These are phyloP conservation scores for Paecilomyces dactylethromorphus DNA, from an alignment of 2,329 filamentous ascomycete species.

Conservation along the genomic window DNA sequence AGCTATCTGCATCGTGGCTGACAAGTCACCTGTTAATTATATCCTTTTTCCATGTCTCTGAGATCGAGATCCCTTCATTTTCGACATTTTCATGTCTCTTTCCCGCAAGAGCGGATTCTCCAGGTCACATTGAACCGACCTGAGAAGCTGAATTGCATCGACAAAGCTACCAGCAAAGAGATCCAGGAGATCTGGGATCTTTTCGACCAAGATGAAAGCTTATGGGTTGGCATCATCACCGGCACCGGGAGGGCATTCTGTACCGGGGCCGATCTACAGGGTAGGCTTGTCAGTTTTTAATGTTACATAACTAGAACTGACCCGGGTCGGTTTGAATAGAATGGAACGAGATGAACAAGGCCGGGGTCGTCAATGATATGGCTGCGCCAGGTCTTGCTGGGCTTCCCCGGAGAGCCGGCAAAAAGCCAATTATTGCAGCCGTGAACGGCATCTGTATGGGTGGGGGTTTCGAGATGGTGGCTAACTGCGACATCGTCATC, in stretches of 20 bases:
- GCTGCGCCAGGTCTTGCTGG: constrained; percentile 56
- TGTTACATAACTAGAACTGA: not conserved
- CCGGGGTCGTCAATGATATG: constrained; percentile 24
- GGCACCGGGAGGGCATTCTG: constrained; percentile 60
- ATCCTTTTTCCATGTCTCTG: constrained; percentile 15
- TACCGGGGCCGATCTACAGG: constrained; percentile 62
- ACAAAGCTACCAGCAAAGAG: constrained; percentile 33
- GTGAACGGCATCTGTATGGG: constrained; percentile 70
- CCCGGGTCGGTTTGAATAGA: constrained; percentile 22
- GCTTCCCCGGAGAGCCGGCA: constrained; percentile 58
- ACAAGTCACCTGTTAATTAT: not conserved
- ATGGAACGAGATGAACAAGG: constrained; percentile 46
- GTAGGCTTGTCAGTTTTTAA: constrained; percentile 7
- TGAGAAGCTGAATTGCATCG: constrained; percentile 35
- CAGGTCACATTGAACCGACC: constrained; percentile 37
- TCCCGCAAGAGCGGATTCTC: constrained; percentile 35
- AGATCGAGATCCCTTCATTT: constrained; percentile 10
- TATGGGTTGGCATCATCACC: constrained; percentile 58
- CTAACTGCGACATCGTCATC: constrained; percentile 63
- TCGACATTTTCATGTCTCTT: constrained; percentile 24
- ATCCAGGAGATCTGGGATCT: constrained; percentile 48
- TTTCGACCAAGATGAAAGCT: constrained; percentile 54
- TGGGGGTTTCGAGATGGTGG: constrained; percentile 69
- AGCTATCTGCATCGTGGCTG: not conserved
- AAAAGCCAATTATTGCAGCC: constrained; percentile 69